phyloP scores from a whole-genome alignment of 495 filamentous ascomycete species.

The Daldinia concentrica region DNA sequence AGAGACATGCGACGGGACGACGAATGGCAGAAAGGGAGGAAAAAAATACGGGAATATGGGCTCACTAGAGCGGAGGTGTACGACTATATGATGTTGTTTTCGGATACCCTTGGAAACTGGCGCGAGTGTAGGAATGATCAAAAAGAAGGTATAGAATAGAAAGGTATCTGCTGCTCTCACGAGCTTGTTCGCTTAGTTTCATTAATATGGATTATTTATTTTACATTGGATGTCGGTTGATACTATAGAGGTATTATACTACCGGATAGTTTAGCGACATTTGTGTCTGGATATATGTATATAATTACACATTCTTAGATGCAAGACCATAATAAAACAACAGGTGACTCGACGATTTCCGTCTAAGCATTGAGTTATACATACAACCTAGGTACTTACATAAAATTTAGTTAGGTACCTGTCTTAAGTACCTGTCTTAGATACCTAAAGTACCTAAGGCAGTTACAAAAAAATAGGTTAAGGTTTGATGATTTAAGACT shows the following conservation, averaged over 20 bases:
- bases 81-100: constrained; percentile 48
- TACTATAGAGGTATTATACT: neutral
- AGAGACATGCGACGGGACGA: constrained; percentile 30
- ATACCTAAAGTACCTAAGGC: no score
- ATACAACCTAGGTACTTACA: no score
- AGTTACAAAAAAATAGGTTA: no score
- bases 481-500: no score
- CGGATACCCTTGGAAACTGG: constrained; percentile 44
- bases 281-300: no score
- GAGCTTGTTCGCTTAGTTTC: constrained; percentile 33
- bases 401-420: no score
- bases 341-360: no score
- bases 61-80: constrained; percentile 39
- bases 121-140: constrained; percentile 32
- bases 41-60: constrained; percentile 33
- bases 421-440: no score
- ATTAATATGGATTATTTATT: constrained; percentile 25
- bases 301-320: no score
- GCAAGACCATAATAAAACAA: no score
- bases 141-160: constrained; percentile 43
- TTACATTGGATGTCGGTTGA: constrained; percentile 4
- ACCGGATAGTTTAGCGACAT: neutral
- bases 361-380: no score
- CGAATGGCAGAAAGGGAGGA: constrained; percentile 31
- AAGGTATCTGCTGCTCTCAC: constrained; percentile 37